These are phyloP conservation scores for Alternaria brassicae DNA, from an alignment of 2,329 filamentous ascomycete species.

Conservation along the genomic window DNA sequence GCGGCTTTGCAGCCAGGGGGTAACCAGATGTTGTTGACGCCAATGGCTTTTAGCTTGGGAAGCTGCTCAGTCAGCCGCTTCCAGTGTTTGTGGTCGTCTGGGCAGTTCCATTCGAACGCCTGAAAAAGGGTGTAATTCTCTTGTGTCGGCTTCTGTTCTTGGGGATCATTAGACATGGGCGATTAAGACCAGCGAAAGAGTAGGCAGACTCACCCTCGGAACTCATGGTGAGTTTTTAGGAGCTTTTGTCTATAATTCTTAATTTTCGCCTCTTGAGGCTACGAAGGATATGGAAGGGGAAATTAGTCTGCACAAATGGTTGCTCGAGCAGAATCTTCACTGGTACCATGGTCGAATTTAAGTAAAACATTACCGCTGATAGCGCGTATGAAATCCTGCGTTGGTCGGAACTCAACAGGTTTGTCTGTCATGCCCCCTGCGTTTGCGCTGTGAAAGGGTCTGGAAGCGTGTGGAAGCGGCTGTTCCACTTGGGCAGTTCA, in stretches of 20 bases:
- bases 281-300: neutral
- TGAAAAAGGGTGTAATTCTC: constrained; percentile 65
- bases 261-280: neutral
- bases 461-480: constrained; percentile 13
- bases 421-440: constrained; percentile 24
- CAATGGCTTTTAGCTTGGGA: constrained; percentile 63
- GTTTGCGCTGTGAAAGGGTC: constrained; percentile 12
- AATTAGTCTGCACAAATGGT: neutral
- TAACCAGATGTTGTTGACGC: constrained; percentile 66
- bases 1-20: constrained; percentile 75
- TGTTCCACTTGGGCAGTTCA: constrained; percentile 37
- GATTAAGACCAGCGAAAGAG: neutral
- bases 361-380: constrained; percentile 5
- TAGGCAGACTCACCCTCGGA: constrained; percentile 33
- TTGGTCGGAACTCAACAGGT: constrained; percentile 22
- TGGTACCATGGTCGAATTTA: constrained; percentile 12
- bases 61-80: constrained; percentile 62
- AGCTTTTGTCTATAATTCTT: neutral
- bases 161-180: constrained; percentile 10
- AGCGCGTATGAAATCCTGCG: constrained; percentile 13
- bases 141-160: constrained; percentile 42
- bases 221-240: constrained; percentile 27
- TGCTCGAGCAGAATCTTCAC: neutral
- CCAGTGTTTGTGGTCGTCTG: constrained; percentile 67
- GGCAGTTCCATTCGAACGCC: constrained; percentile 76